Conservation (phyloP, 2,329 filamentous ascomycete species). For the Exophiala lecanii-corni region DNA sequence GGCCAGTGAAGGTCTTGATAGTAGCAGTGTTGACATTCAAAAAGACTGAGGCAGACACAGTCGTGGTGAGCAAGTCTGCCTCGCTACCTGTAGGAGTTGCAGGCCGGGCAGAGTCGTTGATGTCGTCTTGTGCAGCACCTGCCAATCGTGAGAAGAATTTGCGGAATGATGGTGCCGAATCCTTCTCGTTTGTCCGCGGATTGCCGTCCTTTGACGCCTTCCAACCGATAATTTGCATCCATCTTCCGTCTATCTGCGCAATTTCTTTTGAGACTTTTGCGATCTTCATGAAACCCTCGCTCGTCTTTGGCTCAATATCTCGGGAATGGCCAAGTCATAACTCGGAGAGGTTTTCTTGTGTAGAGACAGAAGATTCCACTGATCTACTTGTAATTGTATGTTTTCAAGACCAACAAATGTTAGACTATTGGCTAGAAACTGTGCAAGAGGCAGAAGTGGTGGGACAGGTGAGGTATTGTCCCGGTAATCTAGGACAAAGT, state of each 20-base stretch:
- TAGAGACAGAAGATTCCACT: conserved; percentile 73
- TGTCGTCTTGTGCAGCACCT: conserved; percentile 33
- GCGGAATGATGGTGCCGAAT: conserved; percentile 58
- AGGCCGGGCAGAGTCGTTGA: conserved; percentile 26
- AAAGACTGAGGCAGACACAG: conserved; percentile 70
- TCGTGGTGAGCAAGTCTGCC: conserved; percentile 61
- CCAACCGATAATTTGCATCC: conserved; percentile 85
- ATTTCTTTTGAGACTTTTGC: conserved; percentile 75
- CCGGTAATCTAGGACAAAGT: conserved; percentile 92
- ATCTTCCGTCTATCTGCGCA: conserved; percentile 85
- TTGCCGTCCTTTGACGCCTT: conserved; percentile 53
- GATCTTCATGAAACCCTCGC: conserved; percentile 85
- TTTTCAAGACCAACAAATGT: conserved; percentile 87
- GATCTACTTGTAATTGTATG: conserved; percentile 87
- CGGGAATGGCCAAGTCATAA: conserved; percentile 67
- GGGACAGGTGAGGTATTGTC: conserved; percentile 84
- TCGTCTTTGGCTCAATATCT: conserved; percentile 76
- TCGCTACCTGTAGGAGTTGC: conserved; percentile 51
- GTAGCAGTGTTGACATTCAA: conserved; percentile 80
- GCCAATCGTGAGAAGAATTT: conserved; percentile 80
- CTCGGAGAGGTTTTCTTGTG: conserved; percentile 82
- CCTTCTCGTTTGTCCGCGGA: conserved; percentile 36
- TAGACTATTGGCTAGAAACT: conserved; percentile 90
- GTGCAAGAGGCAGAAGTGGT: conserved; percentile 76
- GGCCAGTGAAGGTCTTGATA: conserved; percentile 69